These are phyloP conservation scores for Microascus cirrosus DNA, from an alignment of 2,329 filamentous ascomycete species.

Conservation along the genomic window DNA sequence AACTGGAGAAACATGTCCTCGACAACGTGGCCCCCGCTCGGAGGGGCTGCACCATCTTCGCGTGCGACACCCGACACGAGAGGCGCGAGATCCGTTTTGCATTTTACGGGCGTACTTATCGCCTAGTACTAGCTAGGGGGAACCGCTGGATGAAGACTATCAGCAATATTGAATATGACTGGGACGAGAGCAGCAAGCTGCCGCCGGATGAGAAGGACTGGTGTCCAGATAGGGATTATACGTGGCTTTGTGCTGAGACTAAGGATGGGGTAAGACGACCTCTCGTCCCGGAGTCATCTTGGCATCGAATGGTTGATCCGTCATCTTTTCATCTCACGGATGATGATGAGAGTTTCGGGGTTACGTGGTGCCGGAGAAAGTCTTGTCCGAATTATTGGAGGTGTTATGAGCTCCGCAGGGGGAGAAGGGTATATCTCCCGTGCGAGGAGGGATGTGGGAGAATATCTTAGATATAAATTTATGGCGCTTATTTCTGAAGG, in stretches of 20 bases:
- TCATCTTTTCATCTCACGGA: not conserved
- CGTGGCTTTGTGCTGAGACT: not conserved
- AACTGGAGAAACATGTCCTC: not conserved
- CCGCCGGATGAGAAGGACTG: not conserved
- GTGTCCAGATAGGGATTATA: not conserved
- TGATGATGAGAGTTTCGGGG: not conserved
- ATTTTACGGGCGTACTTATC: not conserved
- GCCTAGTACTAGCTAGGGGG: not conserved
- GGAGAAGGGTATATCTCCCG: not conserved
- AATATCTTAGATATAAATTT: not conserved
- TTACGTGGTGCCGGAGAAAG: not conserved
- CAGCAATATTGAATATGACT: not conserved
- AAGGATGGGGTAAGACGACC: not conserved
- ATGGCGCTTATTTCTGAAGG: not conserved
- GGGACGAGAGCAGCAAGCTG: not conserved
- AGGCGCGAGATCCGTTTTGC: not conserved
- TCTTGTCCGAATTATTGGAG: not conserved
- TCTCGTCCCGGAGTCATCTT: not conserved
- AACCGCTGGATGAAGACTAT: not conserved
- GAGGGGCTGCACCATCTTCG: not conserved
- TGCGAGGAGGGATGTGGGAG: not conserved
- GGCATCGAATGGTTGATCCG: not conserved
- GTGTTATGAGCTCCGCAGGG: not conserved
- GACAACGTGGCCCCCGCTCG: not conserved
- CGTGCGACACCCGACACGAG: not conserved